These are phyloP conservation scores for Malassezia arunalokei DNA, from an alignment of 1,284 basidiomycete genomes.

Conservation along the genomic window DNA sequence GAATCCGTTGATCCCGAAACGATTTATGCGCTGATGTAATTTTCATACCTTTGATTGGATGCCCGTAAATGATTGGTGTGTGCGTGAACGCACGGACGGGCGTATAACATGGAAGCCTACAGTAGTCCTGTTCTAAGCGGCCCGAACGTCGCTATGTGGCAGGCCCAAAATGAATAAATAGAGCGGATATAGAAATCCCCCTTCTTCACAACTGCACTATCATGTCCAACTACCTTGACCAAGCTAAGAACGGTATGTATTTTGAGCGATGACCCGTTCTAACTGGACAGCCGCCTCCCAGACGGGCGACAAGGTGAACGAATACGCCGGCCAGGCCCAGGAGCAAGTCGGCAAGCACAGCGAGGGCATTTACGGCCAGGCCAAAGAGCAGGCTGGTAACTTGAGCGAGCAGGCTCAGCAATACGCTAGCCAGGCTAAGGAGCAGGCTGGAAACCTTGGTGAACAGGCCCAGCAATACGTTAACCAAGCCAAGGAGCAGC, in stretches of 20 bases:
- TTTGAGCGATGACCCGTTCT: not conserved
- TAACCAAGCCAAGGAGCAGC: not conserved
- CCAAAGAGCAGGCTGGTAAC: not conserved
- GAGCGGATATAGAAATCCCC: not conserved
- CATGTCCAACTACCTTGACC: conserved; percentile 9
- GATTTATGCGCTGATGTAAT: too few relatives aligned
- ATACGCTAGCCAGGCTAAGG: conserved; percentile 9
- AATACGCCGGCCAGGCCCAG: conserved; percentile 13
- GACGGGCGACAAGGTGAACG: not conserved
- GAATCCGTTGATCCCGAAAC: too few relatives aligned
- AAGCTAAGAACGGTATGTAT: not conserved
- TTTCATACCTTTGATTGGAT: too few relatives aligned
- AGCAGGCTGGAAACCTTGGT: not conserved
- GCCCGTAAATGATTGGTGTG: not conserved
- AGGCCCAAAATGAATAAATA: conserved; percentile 4
- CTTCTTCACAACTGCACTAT: not conserved
- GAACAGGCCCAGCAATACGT: not conserved
- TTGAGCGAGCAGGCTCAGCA: not conserved
- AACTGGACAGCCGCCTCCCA: not conserved
- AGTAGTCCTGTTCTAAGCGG: not conserved
- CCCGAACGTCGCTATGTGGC: not conserved
- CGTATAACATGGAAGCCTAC: not conserved
- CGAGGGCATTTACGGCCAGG: not conserved
- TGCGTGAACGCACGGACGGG: not conserved
- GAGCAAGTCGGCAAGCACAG: not conserved